Conservation (phyloP, 208 protist species). For the Wallacemonas sp. region DNA sequence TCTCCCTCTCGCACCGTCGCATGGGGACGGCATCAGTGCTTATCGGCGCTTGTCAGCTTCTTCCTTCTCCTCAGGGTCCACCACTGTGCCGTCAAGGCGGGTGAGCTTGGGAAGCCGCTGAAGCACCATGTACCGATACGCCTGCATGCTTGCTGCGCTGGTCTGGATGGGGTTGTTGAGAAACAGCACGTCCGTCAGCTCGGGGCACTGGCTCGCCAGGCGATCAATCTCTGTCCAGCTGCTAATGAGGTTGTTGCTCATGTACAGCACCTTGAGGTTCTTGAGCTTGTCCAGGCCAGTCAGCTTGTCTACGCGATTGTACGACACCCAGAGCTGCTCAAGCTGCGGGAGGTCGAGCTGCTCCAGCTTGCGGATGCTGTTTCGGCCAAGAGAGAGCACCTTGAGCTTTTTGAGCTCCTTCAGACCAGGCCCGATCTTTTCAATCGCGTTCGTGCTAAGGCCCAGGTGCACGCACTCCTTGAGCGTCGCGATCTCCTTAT, state of each 20-base stretch:
- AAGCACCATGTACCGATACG: conserved; percentile 88
- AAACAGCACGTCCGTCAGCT: conserved; percentile 92
- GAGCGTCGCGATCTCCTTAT: conserved; percentile 86
- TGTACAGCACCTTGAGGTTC: conserved; percentile 91
- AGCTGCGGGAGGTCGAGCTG: conserved; percentile 93
- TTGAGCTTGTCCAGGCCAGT: conserved; percentile 93
- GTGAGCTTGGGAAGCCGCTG: conserved; percentile 85
- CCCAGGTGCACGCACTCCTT: conserved; percentile 89
- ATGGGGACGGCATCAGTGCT: neutral
- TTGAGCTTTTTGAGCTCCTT: conserved; percentile 92
- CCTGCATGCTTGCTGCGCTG: conserved; percentile 61
- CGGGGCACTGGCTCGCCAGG: conserved; percentile 89
- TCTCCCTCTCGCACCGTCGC: neutral
- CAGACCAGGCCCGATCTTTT: conserved; percentile 92
- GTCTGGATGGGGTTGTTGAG: conserved; percentile 92
- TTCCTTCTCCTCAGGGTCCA: conserved; percentile 90
- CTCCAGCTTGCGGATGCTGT: conserved; percentile 95
- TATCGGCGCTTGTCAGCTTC: conserved; percentile 85
- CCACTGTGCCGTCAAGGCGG: conserved; percentile 84
- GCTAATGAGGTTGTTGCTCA: conserved; percentile 95
- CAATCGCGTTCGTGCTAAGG: conserved; percentile 94
- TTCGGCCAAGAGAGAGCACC: conserved; percentile 93
- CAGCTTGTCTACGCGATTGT: conserved; percentile 96
- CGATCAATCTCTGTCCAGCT: conserved; percentile 94
- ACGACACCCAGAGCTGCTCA: conserved; percentile 95